phyloP scores from a whole-genome alignment of 1,284 basidiomycete species.

The Ustilago hordei region DNA sequence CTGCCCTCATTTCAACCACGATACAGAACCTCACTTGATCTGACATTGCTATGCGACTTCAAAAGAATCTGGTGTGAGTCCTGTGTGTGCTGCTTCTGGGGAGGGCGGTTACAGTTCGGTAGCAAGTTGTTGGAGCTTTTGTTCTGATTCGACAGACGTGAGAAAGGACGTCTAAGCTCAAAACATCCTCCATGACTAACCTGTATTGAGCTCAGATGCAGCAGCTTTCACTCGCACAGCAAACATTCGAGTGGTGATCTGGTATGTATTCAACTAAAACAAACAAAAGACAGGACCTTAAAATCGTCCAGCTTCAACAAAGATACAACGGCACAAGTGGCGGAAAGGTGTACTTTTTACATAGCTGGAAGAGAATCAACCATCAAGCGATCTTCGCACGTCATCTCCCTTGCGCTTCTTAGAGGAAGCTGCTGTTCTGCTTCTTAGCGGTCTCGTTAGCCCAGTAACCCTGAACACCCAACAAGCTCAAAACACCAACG shows the following conservation, averaged over 20 bases:
- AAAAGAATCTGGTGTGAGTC: too few species aligned
- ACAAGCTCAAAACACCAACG: slow-evolving; percentile 59
- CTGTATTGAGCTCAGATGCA: too few species aligned
- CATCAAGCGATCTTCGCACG: not conserved
- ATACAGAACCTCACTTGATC: too few species aligned
- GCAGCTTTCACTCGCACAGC: not conserved
- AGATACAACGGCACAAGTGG: not conserved
- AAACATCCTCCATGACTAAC: too few species aligned
- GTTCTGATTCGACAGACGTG: too few species aligned
- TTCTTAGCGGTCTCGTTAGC: slow-evolving; percentile 57
- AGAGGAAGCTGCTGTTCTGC: slow-evolving; percentile 39
- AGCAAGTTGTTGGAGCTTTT: too few species aligned
- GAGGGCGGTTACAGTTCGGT: too few species aligned
- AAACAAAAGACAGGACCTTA: not conserved
- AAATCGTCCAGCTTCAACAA: not conserved
- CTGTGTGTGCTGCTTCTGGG: too few species aligned
- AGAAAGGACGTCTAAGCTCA: too few species aligned
- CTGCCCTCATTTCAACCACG: too few species aligned
- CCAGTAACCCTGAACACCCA: slow-evolving; percentile 63
- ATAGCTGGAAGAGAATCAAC: not conserved
- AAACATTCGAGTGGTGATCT: slow-evolving; percentile 14
- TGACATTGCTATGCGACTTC: too few species aligned
- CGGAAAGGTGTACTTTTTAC: slow-evolving; percentile 5
- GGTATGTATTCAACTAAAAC: slow-evolving; percentile 2
- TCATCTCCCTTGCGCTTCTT: not conserved